Evolutionary conservation across 2,329 filamentous ascomycete genomes (phyloP).

Genomic region (Aspergillus aculeatinus): DNA sequence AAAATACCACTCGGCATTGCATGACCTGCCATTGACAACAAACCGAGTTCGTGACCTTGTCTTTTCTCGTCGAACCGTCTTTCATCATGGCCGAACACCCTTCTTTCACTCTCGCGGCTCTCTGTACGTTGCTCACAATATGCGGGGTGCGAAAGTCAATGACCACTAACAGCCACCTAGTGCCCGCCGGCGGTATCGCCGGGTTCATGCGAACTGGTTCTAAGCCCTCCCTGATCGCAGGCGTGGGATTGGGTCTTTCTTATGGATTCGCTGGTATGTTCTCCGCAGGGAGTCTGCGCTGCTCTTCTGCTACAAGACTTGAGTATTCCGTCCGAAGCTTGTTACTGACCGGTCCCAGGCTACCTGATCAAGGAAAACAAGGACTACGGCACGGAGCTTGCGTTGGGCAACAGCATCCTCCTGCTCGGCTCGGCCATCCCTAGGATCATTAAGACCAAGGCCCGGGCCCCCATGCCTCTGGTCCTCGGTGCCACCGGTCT

Average conservation of each 20-base stretch:
- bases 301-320: too few species aligned
- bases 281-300: too few species aligned
- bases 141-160: too few species aligned
- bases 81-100: slow-evolving; percentile 11
- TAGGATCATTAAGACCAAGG: slow-evolving; percentile 15
- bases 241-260: slow-evolving; percentile 18
- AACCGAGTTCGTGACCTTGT: background rate
- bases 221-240: slow-evolving; percentile 18
- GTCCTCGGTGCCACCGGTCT: slow-evolving; percentile 14
- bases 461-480: slow-evolving; percentile 16
- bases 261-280: slow-evolving; percentile 18
- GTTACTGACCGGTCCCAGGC: background rate
- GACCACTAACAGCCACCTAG: background rate
- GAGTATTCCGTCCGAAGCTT: too few species aligned
- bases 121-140: background rate
- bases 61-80: background rate
- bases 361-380: slow-evolving; percentile 22
- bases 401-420: slow-evolving; percentile 20
- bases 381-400: slow-evolving; percentile 23
- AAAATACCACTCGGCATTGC: too few species aligned
- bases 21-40: slow-evolving; percentile 5
- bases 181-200: slow-evolving; percentile 17
- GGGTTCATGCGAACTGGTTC: slow-evolving; percentile 21
- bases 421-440: slow-evolving; percentile 16
- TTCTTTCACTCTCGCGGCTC: slow-evolving; percentile 8